Evolutionary conservation across 176 grass and related monocot genomes (phyloP).

Genomic region (Panicum miliaceum): DNA sequence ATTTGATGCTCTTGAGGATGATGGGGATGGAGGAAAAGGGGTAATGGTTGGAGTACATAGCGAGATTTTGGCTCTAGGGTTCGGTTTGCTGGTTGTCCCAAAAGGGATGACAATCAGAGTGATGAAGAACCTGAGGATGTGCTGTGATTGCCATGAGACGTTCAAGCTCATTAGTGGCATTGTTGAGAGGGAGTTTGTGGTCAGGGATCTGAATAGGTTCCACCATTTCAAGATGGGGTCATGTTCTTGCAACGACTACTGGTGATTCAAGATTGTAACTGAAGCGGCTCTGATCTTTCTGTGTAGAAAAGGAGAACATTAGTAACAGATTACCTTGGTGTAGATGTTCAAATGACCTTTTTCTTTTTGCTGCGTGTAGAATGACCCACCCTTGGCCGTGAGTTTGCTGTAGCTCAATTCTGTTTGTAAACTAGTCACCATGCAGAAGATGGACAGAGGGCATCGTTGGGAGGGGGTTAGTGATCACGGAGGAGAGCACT

Average conservation of each 20-base stretch:
- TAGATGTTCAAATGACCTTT: neutral
- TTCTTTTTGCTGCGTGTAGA: neutral
- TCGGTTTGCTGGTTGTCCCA: constrained; percentile 60
- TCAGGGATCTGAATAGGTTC: constrained; percentile 87
- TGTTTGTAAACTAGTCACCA: no score
- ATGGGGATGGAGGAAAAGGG: constrained; percentile 41
- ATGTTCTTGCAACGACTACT: constrained; percentile 79
- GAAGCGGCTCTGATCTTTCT: neutral
- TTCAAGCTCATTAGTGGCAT: constrained; percentile 79
- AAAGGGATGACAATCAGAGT: constrained; percentile 69
- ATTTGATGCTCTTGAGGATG: constrained; percentile 46
- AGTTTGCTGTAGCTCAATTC: neutral
- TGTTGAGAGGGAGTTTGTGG: constrained; percentile 69
- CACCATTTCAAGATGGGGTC: constrained; percentile 73
- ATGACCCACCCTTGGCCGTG: neutral
- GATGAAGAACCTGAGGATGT: constrained; percentile 95
- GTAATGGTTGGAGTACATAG: constrained; percentile 75
- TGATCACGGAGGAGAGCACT: no score
- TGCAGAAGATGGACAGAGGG: no score
- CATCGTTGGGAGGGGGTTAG: no score
- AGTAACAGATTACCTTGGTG: neutral
- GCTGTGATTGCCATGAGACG: constrained; percentile 72
- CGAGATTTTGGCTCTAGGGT: constrained; percentile 67
- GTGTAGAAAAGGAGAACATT: neutral
- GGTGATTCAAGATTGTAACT: constrained; percentile 53